Conservation (phyloP, 495 filamentous ascomycete species). For the Aspergillus cristatus region DNA sequence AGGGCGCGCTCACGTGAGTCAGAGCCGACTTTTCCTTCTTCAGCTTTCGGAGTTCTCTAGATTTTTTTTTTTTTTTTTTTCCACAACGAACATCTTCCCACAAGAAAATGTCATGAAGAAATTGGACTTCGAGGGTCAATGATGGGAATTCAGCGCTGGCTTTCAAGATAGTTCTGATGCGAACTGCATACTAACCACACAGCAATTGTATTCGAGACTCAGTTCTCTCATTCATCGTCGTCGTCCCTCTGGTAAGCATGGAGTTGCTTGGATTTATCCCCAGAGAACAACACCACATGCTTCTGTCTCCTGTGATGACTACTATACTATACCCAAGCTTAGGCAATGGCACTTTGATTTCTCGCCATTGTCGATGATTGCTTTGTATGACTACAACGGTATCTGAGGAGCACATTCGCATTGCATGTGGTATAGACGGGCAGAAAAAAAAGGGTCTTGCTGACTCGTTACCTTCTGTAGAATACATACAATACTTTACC, state of each 20-base stretch:
- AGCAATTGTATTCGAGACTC: constrained; percentile 6
- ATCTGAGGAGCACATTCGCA: constrained; percentile 63
- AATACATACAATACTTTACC: constrained; percentile 7
- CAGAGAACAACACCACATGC: background rate
- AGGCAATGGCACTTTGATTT: constrained; percentile 61
- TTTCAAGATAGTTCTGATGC: constrained; percentile 8
- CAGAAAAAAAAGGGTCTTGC: constrained; percentile 15
- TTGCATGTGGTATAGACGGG: constrained; percentile 2
- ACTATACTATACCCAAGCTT: constrained; percentile 31
- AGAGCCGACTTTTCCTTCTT: too few species aligned
- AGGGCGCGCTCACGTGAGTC: too few species aligned
- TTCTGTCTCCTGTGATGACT: constrained; percentile 36
- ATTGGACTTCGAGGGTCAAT: too few species aligned
- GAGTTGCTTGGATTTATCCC: background rate
- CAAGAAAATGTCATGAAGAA: too few species aligned
- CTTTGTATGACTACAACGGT: constrained; percentile 93
- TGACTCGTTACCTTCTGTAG: constrained; percentile 18
- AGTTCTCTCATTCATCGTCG: background rate
- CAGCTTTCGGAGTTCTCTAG: constrained; percentile 9
- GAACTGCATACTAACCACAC: constrained; percentile 1
- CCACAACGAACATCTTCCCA: too few species aligned
- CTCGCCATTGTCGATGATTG: constrained; percentile 66
- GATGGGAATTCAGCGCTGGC: constrained; percentile 5
- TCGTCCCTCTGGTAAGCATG: constrained; percentile 20
- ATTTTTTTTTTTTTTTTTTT: too few species aligned